Evolutionary conservation across 179 eudicot species (phyloP).

Genomic region (Beta corolliflora): DNA sequence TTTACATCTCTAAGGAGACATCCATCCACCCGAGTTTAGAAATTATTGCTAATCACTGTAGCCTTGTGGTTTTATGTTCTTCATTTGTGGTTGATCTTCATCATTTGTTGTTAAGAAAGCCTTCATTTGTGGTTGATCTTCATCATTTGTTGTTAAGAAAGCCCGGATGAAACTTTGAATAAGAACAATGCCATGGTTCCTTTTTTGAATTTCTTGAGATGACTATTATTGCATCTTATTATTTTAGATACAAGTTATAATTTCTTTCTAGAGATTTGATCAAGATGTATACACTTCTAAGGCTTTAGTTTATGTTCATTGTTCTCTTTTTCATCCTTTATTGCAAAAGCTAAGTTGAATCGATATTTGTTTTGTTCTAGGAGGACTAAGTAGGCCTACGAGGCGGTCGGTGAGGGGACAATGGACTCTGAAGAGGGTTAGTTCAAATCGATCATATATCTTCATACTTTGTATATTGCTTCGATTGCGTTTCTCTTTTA

Average conservation of each 20-base stretch:
- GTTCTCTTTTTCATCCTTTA: background rate
- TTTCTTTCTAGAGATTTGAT: background rate
- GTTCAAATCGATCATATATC: constrained; percentile 3
- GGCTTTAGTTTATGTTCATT: background rate
- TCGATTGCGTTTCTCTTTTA: background rate
- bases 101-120: background rate
- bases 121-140: background rate
- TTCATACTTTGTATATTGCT: background rate
- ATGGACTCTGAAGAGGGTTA: constrained; percentile 98
- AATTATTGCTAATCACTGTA: no score
- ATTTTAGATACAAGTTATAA: background rate
- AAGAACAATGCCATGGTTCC: background rate
- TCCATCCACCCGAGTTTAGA: no score
- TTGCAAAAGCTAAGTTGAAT: background rate
- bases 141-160: background rate
- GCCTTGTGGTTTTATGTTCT: background rate
- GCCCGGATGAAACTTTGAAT: background rate
- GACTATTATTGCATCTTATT: background rate
- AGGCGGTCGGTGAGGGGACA: constrained; percentile 98
- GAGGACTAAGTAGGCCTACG: constrained; percentile 96
- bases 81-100: background rate
- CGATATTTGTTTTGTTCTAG: constrained; percentile 37
- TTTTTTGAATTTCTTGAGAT: background rate
- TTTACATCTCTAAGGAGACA: background rate
- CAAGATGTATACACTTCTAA: background rate